These are phyloP conservation scores for Gaertneriomyces semiglobifer DNA, from an alignment of 192 early-diverging fungal species.

Conservation along the genomic window DNA sequence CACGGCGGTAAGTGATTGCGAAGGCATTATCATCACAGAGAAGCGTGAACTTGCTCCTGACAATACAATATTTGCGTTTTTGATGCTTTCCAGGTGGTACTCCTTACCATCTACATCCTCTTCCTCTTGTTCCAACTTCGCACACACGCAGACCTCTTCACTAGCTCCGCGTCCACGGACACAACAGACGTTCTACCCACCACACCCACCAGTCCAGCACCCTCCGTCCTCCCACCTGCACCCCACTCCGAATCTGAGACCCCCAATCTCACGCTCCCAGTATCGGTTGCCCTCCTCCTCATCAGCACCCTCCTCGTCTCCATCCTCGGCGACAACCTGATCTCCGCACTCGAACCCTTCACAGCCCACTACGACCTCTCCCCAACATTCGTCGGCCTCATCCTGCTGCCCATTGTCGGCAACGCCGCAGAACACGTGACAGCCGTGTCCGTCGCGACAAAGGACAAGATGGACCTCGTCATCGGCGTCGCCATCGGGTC, in stretches of 20 bases:
- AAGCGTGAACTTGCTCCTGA: constrained; percentile 4
- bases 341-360: constrained; percentile 76
- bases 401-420: constrained; percentile 87
- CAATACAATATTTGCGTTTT: not conserved
- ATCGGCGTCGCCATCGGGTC: constrained; percentile 86
- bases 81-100: constrained; percentile 35
- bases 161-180: not conserved
- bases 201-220: constrained; percentile 10
- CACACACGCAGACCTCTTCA: constrained; percentile 64
- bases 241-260: constrained; percentile 10
- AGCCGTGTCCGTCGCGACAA: constrained; percentile 72
- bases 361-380: constrained; percentile 65
- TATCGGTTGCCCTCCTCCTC: constrained; percentile 62
- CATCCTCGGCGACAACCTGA: constrained; percentile 80
- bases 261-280: constrained; percentile 35
- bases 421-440: constrained; percentile 89
- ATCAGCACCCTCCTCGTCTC: constrained; percentile 68
- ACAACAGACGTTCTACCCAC: not conserved
- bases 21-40: not conserved
- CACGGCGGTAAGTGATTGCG: constrained; percentile 22
- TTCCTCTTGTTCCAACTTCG: constrained; percentile 82
- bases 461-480: constrained; percentile 90
- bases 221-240: not conserved
- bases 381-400: constrained; percentile 86
- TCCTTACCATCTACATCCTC: constrained; percentile 37